A percentile compares a stretch with the other conserved stretches of the same genome.
Evolutionary conservation across 179 eudicot genomes (phyloP).

Genomic region (Patellifolia procumbens): DNA sequence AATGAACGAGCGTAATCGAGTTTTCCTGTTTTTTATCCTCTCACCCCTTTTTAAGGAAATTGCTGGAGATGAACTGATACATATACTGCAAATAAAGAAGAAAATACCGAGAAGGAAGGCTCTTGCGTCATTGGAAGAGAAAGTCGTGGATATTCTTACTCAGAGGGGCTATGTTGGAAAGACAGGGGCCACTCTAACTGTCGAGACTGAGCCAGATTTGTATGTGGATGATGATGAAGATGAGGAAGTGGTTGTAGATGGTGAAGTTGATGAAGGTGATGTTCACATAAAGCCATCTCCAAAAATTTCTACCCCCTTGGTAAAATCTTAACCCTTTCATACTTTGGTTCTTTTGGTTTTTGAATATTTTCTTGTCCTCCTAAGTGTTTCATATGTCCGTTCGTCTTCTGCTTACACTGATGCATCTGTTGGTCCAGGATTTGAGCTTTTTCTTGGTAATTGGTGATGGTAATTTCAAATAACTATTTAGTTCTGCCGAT

Average conservation of each 20-base stretch:
- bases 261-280: conserved; percentile 99
- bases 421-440: neutral
- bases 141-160: conserved; percentile 77
- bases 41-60: conserved; percentile 60
- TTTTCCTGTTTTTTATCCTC: conserved; percentile 2
- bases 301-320: conserved; percentile 68
- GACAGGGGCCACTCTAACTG: conserved; percentile 47
- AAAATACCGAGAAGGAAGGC: conserved; percentile 98
- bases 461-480: neutral
- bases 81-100: conserved; percentile 72
- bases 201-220: conserved; percentile 56
- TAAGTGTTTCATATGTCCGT: neutral
- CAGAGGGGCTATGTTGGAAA: conserved; percentile 88
- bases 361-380: neutral
- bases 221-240: conserved; percentile 92
- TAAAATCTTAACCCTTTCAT: conserved; percentile 31
- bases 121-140: conserved; percentile 75
- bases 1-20: neutral
- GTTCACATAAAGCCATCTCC: conserved; percentile 90
- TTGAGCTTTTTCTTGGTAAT: neutral
- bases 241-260: conserved; percentile 95
- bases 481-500: neutral
- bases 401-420: neutral
- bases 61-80: conserved; percentile 78
- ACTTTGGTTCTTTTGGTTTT: neutral